A percentile compares a stretch with the other conserved stretches of the same genome.
These are phyloP conservation scores for Rhodotorula toruloides DNA, from an alignment of 768 basidiomycete genomes.

Conservation along the genomic window DNA sequence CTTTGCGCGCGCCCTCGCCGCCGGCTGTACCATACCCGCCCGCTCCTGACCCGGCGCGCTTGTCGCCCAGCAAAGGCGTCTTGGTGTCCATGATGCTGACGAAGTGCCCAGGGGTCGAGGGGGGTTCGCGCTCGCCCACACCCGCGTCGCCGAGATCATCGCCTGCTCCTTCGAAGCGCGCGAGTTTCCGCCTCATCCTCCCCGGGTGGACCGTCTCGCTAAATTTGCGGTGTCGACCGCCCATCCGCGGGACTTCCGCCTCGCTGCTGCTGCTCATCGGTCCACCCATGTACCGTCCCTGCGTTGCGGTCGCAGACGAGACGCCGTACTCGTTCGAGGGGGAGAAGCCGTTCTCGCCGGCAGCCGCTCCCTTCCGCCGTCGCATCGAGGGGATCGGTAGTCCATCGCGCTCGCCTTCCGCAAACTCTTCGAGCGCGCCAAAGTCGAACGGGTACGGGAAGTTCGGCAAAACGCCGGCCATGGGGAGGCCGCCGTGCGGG, in stretches of 20 bases:
- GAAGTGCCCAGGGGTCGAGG: conserved; percentile 10
- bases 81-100: conserved; percentile 47
- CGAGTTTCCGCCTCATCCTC: conserved; percentile 68
- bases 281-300: conserved; percentile 5
- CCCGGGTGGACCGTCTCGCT: conserved; percentile 67
- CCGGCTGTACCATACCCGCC: conserved; percentile 33
- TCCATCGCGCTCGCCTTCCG: conserved; percentile 64
- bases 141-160: conserved; percentile 46
- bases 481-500: conserved; percentile 21
- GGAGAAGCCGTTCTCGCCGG: neutral
- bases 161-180: conserved; percentile 68
- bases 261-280: conserved; percentile 34
- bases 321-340: conserved; percentile 27
- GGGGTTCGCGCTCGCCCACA: conserved; percentile 31
- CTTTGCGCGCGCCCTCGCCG: conserved; percentile 16
- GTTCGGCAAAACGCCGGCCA: conserved; percentile 42
- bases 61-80: conserved; percentile 43
- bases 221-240: conserved; percentile 71
- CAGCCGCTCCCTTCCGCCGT: neutral
- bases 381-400: conserved; percentile 48
- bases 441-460: conserved; percentile 67
- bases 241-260: conserved; percentile 45
- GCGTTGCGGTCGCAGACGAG: conserved; percentile 8
- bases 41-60: conserved; percentile 32
- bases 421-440: conserved; percentile 68